Conservation (phyloP, 176 grass and related monocot genomes). For the Eremochloa ophiuroides region DNA sequence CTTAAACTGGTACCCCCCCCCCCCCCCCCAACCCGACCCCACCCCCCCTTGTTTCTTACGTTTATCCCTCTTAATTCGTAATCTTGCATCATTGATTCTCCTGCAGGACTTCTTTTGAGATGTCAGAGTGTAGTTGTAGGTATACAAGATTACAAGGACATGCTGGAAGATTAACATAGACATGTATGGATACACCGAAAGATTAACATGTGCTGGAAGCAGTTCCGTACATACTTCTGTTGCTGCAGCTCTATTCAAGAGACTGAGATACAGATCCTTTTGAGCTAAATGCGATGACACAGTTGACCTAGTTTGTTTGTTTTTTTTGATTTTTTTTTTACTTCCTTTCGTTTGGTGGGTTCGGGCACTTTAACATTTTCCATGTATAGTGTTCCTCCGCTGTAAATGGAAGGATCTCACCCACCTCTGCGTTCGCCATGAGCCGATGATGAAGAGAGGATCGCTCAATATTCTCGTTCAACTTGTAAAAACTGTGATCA, state of each 20-base stretch:
- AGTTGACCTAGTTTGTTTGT: background rate
- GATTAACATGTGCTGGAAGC: slow-evolving; percentile 15
- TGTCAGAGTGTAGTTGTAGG: background rate
- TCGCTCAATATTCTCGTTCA: background rate
- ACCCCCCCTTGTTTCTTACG: background rate
- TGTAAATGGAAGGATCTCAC: background rate
- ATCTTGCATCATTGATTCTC: background rate
- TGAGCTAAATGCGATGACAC: slow-evolving; percentile 1
- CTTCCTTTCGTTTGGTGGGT: background rate
- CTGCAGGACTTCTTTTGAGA: slow-evolving; percentile 23
- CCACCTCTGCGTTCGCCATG: background rate
- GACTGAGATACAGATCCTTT: slow-evolving; percentile 16
- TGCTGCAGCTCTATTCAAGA: slow-evolving; percentile 17
- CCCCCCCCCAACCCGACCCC: background rate
- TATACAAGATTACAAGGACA: background rate
- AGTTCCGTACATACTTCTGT: slow-evolving; percentile 31
- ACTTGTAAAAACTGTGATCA: background rate
- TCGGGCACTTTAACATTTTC: background rate
- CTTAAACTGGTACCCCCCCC: background rate
- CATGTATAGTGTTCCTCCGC: slow-evolving; percentile 6
- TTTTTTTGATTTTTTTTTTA: background rate
- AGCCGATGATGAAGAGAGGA: background rate
- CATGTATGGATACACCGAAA: background rate
- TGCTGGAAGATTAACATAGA: slow-evolving; percentile 5
- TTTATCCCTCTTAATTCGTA: background rate